Percentiles rank a stretch among this genome's conserved stretches.
Evolutionary conservation across 2,329 filamentous ascomycete species (phyloP).

Genomic region (Xylaria sp.): DNA sequence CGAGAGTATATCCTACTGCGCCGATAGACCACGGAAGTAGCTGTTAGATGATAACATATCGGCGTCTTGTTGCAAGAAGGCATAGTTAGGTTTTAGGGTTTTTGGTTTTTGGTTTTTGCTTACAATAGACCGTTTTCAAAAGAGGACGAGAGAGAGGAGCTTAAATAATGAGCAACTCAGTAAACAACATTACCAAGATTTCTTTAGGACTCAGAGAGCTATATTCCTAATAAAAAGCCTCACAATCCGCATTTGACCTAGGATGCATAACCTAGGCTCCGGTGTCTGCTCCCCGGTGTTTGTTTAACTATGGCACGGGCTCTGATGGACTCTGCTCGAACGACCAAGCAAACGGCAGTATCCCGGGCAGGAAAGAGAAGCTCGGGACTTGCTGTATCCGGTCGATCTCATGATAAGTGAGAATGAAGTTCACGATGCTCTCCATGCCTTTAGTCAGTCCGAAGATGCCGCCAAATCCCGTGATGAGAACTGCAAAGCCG

Average conservation of each 20-base stretch:
- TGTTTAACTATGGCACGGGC: background rate
- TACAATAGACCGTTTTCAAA: background rate
- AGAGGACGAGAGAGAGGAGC: background rate
- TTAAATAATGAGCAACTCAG: background rate
- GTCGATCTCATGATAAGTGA: background rate
- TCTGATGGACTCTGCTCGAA: background rate
- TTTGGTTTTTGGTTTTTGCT: background rate
- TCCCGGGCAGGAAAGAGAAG: background rate
- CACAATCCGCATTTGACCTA: background rate
- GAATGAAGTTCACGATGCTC: conserved; percentile 14
- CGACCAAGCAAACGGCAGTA: background rate
- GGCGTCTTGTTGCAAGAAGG: background rate
- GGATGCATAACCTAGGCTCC: background rate
- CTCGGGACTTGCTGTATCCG: background rate
- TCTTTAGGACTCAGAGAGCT: background rate
- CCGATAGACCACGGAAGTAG: conserved; percentile 1
- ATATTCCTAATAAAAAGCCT: background rate
- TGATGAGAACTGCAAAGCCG: conserved; percentile 4
- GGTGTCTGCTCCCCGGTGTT: conserved; percentile 9
- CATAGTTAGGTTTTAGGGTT: background rate
- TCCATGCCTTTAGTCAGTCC: background rate
- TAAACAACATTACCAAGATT: background rate
- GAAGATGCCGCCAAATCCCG: conserved; percentile 7
- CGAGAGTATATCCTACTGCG: background rate
- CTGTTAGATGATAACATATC: background rate